A percentile compares a stretch with the other conserved stretches of the same genome.
Evolutionary conservation across 306 rosid genomes (phyloP).

Genomic region (Elaeagnus macrophylla): DNA sequence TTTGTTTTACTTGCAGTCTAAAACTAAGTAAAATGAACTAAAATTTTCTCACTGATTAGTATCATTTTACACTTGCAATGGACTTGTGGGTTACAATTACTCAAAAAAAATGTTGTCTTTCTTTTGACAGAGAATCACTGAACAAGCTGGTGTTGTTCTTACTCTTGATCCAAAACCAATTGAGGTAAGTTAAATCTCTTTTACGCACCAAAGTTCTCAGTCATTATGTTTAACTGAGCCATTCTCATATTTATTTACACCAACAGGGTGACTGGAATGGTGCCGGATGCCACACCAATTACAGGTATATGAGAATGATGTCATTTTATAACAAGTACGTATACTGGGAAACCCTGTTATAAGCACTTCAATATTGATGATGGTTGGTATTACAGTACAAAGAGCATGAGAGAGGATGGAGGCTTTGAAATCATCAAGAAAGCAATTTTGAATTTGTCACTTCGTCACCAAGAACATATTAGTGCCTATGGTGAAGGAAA

Average conservation of each 20-base stretch:
- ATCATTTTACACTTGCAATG: background rate
- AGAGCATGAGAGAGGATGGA: constrained; percentile 98
- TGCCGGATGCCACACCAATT: constrained; percentile 98
- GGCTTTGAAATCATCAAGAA: constrained; percentile 84
- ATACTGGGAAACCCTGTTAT: constrained; percentile 2
- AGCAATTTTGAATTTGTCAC: constrained; percentile 90
- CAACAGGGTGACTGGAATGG: constrained; percentile 98
- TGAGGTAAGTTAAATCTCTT: constrained; percentile 40
- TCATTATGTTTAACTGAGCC: constrained; percentile 8
- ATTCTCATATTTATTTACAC: constrained; percentile 15
- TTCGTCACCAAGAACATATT: constrained; percentile 80
- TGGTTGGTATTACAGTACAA: constrained; percentile 51
- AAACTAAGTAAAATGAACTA: background rate
- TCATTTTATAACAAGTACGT: constrained; percentile 6
- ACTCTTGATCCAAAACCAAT: constrained; percentile 97
- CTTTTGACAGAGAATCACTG: constrained; percentile 82
- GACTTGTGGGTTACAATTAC: background rate
- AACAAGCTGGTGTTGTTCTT: constrained; percentile 95
- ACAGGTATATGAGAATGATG: constrained; percentile 43
- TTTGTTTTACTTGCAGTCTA: too few relatives aligned
- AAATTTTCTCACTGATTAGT: background rate
- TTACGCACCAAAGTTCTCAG: constrained; percentile 4
- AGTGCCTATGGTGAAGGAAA: constrained; percentile 98
- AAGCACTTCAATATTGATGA: constrained; percentile 8
- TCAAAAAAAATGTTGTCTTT: constrained; percentile 7